Percentiles rank a stretch among this genome's conserved stretches.
Conservation (phyloP, 805 yeast genomes). For the Yarrowia osloensis region DNA sequence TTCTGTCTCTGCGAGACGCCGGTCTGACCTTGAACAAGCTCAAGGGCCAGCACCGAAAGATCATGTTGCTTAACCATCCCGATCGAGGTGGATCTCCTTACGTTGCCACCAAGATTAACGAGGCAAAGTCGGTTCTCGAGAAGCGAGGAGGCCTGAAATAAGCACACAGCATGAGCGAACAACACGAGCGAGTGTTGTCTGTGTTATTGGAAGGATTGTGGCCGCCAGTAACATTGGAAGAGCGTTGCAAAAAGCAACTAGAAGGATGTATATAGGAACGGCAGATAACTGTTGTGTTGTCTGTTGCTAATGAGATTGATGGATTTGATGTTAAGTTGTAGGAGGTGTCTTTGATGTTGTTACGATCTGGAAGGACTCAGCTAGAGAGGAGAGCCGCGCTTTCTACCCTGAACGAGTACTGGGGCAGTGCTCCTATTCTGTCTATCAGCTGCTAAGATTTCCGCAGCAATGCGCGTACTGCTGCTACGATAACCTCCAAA, state of each 20-base stretch:
- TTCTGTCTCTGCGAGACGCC: constrained; percentile 60
- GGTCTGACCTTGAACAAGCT: constrained; percentile 47
- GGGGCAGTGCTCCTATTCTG: no score
- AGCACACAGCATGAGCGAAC: no score
- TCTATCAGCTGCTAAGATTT: no score
- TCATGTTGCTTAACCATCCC: constrained; percentile 84
- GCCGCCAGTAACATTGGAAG: neutral
- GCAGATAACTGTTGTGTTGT: neutral
- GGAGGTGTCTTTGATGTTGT: no score
- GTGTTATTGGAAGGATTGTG: no score
- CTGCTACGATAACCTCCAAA: no score
- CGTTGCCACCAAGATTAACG: constrained; percentile 80
- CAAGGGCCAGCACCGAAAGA: constrained; percentile 68
- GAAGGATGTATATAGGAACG: constrained; percentile 21
- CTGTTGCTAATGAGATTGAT: constrained; percentile 5
- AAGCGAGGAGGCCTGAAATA: constrained; percentile 49
- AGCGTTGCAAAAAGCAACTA: neutral
- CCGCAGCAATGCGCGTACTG: no score
- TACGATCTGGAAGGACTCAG: no score
- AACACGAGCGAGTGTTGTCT: no score
- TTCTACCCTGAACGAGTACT: no score
- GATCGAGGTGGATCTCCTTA: constrained; percentile 86
- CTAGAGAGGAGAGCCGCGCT: no score
- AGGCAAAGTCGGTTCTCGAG: constrained; percentile 79
- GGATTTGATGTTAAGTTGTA: neutral